Percentiles rank a stretch among this genome's conserved stretches.
These are phyloP conservation scores for Globisporangium viniferum DNA, from an alignment of 352 stramenopile genomes.

Conservation along the genomic window DNA sequence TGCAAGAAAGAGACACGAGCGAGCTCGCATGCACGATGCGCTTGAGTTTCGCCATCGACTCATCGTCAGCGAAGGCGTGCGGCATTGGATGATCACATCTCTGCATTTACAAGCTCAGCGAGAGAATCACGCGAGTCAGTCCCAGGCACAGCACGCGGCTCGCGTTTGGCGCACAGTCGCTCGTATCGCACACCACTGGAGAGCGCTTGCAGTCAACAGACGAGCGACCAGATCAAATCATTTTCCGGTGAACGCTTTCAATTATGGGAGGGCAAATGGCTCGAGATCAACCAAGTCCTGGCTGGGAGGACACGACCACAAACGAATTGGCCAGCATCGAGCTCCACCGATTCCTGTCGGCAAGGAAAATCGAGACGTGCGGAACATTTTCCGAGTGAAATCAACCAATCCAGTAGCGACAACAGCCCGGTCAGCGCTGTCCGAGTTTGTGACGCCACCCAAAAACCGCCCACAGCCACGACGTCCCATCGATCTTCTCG, in stretches of 20 bases:
- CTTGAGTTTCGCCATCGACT: slow-evolving; percentile 20
- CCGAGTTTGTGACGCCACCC: slow-evolving; percentile 34
- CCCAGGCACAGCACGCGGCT: slow-evolving; percentile 10
- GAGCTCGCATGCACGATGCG: slow-evolving; percentile 15
- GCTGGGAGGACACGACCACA: not conserved
- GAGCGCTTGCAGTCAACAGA: slow-evolving; percentile 7
- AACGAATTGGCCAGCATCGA: slow-evolving; percentile 1
- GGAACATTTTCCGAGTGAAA: not conserved
- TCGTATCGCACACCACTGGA: slow-evolving; percentile 20
- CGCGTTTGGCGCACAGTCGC: slow-evolving; percentile 19
- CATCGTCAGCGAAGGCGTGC: slow-evolving; percentile 17
- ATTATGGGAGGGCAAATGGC: not conserved
- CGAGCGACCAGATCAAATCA: not conserved
- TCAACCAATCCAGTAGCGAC: not conserved
- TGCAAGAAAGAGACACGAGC: slow-evolving; percentile 9
- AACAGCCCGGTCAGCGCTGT: slow-evolving; percentile 7
- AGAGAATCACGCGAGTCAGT: slow-evolving; percentile 7
- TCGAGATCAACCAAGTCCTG: not conserved
- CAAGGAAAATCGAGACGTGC: slow-evolving; percentile 8
- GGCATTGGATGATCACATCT: slow-evolving; percentile 19
- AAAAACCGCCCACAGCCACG: slow-evolving; percentile 31
- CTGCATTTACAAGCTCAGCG: slow-evolving; percentile 16
- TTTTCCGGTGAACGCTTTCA: no score
- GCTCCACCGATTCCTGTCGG: not conserved
- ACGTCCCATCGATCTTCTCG: slow-evolving; percentile 32